Evolutionary conservation across 2,329 filamentous ascomycete species (phyloP), one percentile per base, ranked within the genome.

Genomic region (Fusarium concolor): DNA sequence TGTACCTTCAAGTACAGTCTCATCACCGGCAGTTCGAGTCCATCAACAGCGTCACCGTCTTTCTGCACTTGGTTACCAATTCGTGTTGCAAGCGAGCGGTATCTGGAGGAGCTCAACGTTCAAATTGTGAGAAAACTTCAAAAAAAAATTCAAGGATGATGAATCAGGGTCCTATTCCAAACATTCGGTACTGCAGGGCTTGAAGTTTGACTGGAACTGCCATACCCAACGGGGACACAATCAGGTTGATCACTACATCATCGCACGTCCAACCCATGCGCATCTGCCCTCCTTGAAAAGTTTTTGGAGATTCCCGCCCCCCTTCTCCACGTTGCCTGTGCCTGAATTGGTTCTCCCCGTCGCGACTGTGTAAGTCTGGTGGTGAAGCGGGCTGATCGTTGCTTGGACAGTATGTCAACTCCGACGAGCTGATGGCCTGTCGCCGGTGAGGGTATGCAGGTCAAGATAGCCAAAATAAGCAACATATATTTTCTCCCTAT

Each of bases 201-300:
- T 38, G 51, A 49, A 55, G 38, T 26, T 55, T 63, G 66, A 52
- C 29, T 56, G 62, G 66, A 47, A 49, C 62, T 68, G 66, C 49
- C 53, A 70, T 63, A 57, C 66, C 66, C n/a, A 69, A 69, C 37
- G 35, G 35, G 66, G 66, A 59, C 49, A 70, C 53, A 20, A 47
- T 59, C 46, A 47, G 52, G 66, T 60, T 67, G 66, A 69, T 69
- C 66, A 70, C 66, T 69, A 70, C 66, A 69, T 69, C 66, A 70
- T 69, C 57, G 56, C 42, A 68, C 66, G 46, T 70, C 57, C 52
- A 53, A 69, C 66, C 66, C 66, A 67, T 70, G 66, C 54, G 53
- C 56, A 50, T 67, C 62, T 68, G 47, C 47, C 61, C 63, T 66
- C 65, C 51, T 42, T 37, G 38, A 62, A 56, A 31, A 39, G 39